Conservation (phyloP, 345 rosid species). For the Eucalyptus marginata region DNA sequence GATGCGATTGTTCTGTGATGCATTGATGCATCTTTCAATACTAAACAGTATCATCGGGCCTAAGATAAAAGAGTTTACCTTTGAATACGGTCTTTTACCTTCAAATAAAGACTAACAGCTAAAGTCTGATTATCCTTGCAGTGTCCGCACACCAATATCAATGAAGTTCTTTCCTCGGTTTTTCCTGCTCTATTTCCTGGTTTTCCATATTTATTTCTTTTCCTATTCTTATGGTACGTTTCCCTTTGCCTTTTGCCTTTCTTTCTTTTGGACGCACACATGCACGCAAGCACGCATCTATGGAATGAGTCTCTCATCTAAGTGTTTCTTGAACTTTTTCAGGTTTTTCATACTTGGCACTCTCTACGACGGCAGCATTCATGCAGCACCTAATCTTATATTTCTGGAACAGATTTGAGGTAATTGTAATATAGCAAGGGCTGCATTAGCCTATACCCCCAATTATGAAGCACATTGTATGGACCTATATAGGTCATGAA, state of each 20-base stretch:
- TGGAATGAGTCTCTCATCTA: background rate
- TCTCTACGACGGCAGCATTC: conserved; percentile 82
- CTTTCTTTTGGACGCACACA: background rate
- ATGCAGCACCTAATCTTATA: conserved; percentile 94
- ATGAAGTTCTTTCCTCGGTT: conserved; percentile 99
- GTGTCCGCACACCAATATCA: conserved; percentile 95
- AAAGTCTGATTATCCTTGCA: conserved; percentile 16
- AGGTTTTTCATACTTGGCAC: conserved; percentile 97
- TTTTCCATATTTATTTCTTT: conserved; percentile 96
- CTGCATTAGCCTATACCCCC: background rate
- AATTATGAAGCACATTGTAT: background rate
- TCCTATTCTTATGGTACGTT: conserved; percentile 79
- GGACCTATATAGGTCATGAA: background rate
- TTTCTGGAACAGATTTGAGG: conserved; percentile 99
- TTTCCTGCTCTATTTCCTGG: conserved; percentile 93
- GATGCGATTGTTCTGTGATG: background rate
- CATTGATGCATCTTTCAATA: background rate
- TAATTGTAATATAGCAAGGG: conserved; percentile 3
- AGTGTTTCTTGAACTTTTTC: background rate
- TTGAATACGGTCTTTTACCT: background rate
- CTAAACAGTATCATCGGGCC: background rate
- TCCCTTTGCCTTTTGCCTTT: background rate
- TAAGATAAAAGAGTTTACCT: background rate
- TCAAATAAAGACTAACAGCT: background rate
- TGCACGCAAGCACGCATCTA: background rate